phyloP scores from a whole-genome alignment of 208 protist species.

The Trichomonas vaginalis region DNA sequence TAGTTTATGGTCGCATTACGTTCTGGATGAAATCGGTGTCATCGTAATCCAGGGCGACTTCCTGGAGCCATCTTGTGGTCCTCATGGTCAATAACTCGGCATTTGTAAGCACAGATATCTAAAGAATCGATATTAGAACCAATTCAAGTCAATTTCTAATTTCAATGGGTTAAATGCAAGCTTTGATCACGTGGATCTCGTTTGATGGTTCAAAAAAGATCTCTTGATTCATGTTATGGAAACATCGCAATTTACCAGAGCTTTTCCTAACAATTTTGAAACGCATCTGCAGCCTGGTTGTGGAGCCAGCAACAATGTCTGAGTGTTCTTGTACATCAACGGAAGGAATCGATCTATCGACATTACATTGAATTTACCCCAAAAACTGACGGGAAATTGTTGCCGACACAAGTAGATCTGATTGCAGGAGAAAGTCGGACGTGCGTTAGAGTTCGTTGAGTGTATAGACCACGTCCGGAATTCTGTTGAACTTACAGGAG shows the following conservation, averaged over 20 bases:
- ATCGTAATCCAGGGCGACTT: too few species aligned
- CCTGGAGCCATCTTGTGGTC: too few species aligned
- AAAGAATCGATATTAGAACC: background rate
- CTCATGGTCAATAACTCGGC: background rate
- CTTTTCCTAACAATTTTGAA: background rate
- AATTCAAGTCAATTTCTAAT: background rate
- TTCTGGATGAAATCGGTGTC: too few species aligned
- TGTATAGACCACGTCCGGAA: background rate
- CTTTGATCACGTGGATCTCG: background rate
- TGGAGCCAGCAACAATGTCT: background rate
- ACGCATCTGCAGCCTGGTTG: background rate
- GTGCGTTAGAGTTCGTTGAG: background rate
- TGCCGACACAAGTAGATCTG: background rate
- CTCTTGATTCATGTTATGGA: background rate
- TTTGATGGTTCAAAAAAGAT: background rate
- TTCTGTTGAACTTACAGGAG: background rate
- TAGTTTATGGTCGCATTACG: too few species aligned
- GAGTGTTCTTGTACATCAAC: background rate
- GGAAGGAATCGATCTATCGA: background rate
- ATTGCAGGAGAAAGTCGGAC: background rate
- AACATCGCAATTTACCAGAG: background rate
- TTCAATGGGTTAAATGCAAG: background rate
- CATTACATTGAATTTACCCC: background rate
- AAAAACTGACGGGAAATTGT: background rate
- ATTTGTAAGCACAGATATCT: background rate